Base-by-base conservation (phyloP, 176 grass and related monocot species). In the Triticum dicoccoides region DNA sequence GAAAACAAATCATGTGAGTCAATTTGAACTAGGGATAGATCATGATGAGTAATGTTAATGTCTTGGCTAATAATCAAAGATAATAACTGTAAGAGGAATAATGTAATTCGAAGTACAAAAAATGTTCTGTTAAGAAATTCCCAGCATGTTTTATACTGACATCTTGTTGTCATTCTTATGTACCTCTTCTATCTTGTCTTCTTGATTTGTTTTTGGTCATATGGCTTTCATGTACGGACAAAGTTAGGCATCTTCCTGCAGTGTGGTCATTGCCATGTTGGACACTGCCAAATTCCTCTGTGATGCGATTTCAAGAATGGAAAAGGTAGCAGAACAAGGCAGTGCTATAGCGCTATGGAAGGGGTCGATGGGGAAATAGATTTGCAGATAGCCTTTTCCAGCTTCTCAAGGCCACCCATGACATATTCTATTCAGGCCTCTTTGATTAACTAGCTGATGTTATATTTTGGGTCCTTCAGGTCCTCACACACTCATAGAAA, bases 201-300 rank as follows among this genome's bases (percentile, higher is more conserved):
- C 49, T 81, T 20, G 9, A 0, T 35, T 5, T 76, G 9, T 63
- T 58, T 80, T 38, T 34, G 12, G 14, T 69, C 30, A 63, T 30
- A 65, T 75, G 33, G 11, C 54, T 69, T 83, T 76, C 86, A 98
- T 37, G 93, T 89, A 1, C 35, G 7, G 35, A 5, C 35, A 98
- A 93, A 90, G 93, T 98, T 92, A 98, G 88, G 82, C 95, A 95
- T 62, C 95, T 95, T 88, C 95, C 91, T 3, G 84, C 95, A 61
- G 95, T 98, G 76, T 72, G 93, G 88, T 85, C 86, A 37, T 37
- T 37, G 35, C 6, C 35, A 37, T 37, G 35, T 37, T 37, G 35
- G 35, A 37, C 35, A 37, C 6, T 37, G 6, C 35, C 35, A 37
- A 37, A 5, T 37, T 37, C 35, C 35, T 98, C 69, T 95, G 87